A percentile compares a stretch with the other conserved stretches of the same genome.
Evolutionary conservation across 495 filamentous ascomycete genomes (phyloP).

Genomic region (Entonaema liquescens): DNA sequence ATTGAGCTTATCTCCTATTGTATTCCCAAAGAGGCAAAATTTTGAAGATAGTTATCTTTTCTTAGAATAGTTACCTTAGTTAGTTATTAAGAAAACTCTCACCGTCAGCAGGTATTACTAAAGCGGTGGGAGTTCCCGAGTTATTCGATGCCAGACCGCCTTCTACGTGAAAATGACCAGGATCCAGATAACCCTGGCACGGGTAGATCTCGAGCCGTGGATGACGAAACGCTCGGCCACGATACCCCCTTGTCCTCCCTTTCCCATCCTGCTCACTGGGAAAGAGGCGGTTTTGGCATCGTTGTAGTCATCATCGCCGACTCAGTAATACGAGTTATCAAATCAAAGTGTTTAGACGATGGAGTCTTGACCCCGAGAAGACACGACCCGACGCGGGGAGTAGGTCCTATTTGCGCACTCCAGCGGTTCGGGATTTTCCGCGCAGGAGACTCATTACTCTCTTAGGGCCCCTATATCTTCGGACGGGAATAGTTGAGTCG

Average conservation of each 20-base stretch:
- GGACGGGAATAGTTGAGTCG: conserved; percentile 39
- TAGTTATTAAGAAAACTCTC: conserved; percentile 12
- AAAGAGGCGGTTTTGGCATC: conserved; percentile 11
- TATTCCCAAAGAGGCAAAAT: background rate
- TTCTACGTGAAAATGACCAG: conserved; percentile 25
- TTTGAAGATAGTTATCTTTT: conserved; percentile 10
- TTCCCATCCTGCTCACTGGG: conserved; percentile 23
- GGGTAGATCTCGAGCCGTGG: conserved; percentile 43
- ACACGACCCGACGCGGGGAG: conserved; percentile 9
- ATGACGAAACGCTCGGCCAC: conserved; percentile 43
- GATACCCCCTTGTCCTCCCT: conserved; percentile 36
- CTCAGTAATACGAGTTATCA: conserved; percentile 8
- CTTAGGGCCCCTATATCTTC: conserved; percentile 21
- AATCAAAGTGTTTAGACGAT: conserved; percentile 23
- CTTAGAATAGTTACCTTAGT: conserved; percentile 13
- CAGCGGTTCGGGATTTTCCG: conserved; percentile 2
- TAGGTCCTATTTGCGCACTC: conserved; percentile 23
- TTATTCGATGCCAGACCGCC: conserved; percentile 35
- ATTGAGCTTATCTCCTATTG: conserved; percentile 4
- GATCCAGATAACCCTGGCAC: conserved; percentile 31
- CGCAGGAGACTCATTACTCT: conserved; percentile 12
- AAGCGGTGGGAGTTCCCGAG: conserved; percentile 32
- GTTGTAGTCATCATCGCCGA: conserved; percentile 14
- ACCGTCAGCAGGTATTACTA: conserved; percentile 37
- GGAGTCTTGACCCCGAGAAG: conserved; percentile 8